Conservation (phyloP, 371 early-diverging fungal species). For the Mucor velutinosus region DNA sequence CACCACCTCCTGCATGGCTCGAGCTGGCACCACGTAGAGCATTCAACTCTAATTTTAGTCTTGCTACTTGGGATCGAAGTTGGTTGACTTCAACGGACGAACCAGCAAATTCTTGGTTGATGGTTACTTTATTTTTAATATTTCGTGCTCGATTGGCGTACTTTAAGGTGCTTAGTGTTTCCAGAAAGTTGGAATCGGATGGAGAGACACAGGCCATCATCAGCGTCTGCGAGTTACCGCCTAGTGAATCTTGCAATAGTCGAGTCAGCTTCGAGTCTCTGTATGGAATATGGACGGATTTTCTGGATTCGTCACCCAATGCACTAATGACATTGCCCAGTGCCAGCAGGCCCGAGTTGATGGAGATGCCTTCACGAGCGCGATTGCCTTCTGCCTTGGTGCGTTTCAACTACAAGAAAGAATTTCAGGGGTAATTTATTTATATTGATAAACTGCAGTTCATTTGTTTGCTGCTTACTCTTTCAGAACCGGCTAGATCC, state of each 20-base stretch:
- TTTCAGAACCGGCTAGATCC: constrained; percentile 89
- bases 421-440: background rate
- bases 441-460: background rate
- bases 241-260: constrained; percentile 93
- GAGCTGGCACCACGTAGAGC: constrained; percentile 38
- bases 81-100: constrained; percentile 65
- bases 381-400: constrained; percentile 79
- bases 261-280: constrained; percentile 91
- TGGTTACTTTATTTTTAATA: constrained; percentile 75
- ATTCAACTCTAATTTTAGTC: constrained; percentile 64
- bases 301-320: constrained; percentile 82
- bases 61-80: constrained; percentile 66
- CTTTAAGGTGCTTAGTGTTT: constrained; percentile 89
- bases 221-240: constrained; percentile 88
- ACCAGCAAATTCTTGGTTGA: constrained; percentile 49
- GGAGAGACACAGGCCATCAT: constrained; percentile 94
- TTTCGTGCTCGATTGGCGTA: constrained; percentile 90
- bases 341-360: constrained; percentile 95
- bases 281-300: constrained; percentile 83
- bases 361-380: constrained; percentile 97
- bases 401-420: constrained; percentile 36
- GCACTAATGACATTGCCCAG: constrained; percentile 99
- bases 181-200: constrained; percentile 76
- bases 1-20: background rate
- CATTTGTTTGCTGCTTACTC: constrained; percentile 26